Base-by-base conservation (phyloP, 2,329 filamentous ascomycete species). In the Diaporthe citriasiana region DNA sequence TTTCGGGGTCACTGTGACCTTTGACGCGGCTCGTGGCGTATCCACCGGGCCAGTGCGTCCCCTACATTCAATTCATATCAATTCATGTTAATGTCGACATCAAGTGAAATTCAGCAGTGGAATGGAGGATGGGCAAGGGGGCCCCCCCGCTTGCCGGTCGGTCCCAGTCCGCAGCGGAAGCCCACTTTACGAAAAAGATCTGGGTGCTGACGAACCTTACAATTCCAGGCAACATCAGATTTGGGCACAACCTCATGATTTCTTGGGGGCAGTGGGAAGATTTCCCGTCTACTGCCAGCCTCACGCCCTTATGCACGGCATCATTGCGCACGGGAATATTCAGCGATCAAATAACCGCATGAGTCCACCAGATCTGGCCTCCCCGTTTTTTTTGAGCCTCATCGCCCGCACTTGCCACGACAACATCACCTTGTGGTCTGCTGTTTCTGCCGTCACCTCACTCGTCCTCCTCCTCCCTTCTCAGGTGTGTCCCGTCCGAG, bases 361-460 rank as follows among this genome's bases (percentile, higher is more conserved):
- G n/a, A 68, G 63, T 68, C 47, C 33, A 68, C n/a, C 33, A 27
- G 17, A 12, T 51, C 47, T 30, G 30, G 38, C 12, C n/a, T 47
- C 25, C 38, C n/a, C 66, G 22, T 53, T 38, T 65, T 60, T 60
- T 69, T 45, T 53, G 22, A 45, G 40, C 42, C 65, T 45, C 71
- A 51, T 51, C 12, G 42, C 17, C 70, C 40, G n/a, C 40, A 25
- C 8, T 40, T 17, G 35, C 30, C n/a, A 70, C 53, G 57, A 72
- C 45, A 33, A 53, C 33, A 53, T 65, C 45, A 53, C 47, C 45
- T 65, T 33, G 10, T 42, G 27, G 63, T 71, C 56, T 73, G 65
- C 72, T 63, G 72, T 70, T 70, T 56, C 55, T 65, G 40, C 72
- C 72, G 57, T 68, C 71, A 72, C 53, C n/a, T n/a, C n/a, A n/a